These are phyloP conservation scores for Guadua angustifolia DNA, from an alignment of 176 grass and related monocot species.

Conservation along the genomic window DNA sequence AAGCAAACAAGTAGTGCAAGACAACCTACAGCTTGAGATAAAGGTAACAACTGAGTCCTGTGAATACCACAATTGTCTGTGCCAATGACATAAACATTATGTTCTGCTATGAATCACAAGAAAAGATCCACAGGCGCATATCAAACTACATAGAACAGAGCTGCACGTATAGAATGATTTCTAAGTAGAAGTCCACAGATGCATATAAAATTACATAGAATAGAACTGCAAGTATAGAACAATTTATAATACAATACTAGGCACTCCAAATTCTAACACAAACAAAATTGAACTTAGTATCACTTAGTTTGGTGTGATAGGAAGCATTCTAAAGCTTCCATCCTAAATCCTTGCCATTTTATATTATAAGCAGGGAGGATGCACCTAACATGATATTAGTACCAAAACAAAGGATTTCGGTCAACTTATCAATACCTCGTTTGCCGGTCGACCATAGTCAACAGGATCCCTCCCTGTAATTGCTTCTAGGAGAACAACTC, in stretches of 20 bases:
- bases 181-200: neutral
- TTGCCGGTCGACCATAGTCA: slow-evolving; percentile 73
- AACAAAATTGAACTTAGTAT: slow-evolving; percentile 25
- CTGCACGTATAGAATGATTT: slow-evolving; percentile 15
- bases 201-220: neutral
- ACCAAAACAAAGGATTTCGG: slow-evolving; percentile 13
- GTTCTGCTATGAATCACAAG: slow-evolving; percentile 14
- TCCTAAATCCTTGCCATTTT: slow-evolving; percentile 22
- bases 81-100: neutral
- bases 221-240: neutral
- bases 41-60: neutral
- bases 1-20: neutral
- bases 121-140: neutral
- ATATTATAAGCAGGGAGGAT: slow-evolving; percentile 25
- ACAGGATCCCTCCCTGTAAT: slow-evolving; percentile 90
- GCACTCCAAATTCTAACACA: slow-evolving; percentile 32
- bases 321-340: slow-evolving; percentile 19
- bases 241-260: slow-evolving; percentile 24
- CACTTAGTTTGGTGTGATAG: slow-evolving; percentile 25
- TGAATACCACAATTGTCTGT: neutral
- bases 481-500: slow-evolving; percentile 81
- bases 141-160: neutral
- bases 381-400: slow-evolving; percentile 22
- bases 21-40: neutral
- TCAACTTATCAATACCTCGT: slow-evolving; percentile 61